Evolutionary conservation across 257 asterid species (phyloP), one percentile per base, ranked within the genome.

Genomic region (Ligustrum vulgare): DNA sequence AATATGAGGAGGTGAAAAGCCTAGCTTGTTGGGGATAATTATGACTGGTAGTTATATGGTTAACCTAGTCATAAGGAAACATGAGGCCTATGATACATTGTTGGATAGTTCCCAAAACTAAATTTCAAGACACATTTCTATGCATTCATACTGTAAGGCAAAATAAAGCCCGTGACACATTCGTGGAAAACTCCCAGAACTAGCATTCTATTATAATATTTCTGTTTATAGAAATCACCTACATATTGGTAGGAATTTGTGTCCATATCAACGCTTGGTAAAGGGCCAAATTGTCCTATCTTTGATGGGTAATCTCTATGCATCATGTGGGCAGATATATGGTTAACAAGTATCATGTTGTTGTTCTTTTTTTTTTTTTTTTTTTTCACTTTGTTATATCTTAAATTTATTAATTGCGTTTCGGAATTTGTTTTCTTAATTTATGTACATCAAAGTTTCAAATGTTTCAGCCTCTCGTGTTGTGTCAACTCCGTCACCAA

Each of bases 401-500:
- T 54, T 45, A 45, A 45, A 45, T 45, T 45, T 45, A 45, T 45
- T 45, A 45, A 45, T 13, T 6, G 7, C n/a, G 23, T 66, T 35
- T 68, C 64, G 47, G 39, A 8, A 75, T 33, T 65, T 36, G 5
- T 60, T 22, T 60, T 60, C 67, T 11, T 60, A 10, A 60, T 35
- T 47, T 60, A 41, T 10, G 80, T 56, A 64, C 9, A 71, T 33
- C 65, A 32, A 68, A 73, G 58, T 62, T 49, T 9, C 25, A 56
- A 76, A 68, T 68, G 67, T 71, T 75, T 69, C 91, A 94, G 98
- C 86, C 56, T 87, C 88, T 69, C 86, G 79, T 77, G 82, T 64
- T 79, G 80, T 77, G 58, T 81, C 89, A 31, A 82, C 88, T 69
- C 94, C 90, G 77, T 89, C 94, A 13, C 92, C 97, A 67, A 88